A percentile compares a stretch with the other conserved stretches of the same genome.
These are phyloP conservation scores for Paxillus involutus DNA, from an alignment of 768 basidiomycete species.

Conservation along the genomic window DNA sequence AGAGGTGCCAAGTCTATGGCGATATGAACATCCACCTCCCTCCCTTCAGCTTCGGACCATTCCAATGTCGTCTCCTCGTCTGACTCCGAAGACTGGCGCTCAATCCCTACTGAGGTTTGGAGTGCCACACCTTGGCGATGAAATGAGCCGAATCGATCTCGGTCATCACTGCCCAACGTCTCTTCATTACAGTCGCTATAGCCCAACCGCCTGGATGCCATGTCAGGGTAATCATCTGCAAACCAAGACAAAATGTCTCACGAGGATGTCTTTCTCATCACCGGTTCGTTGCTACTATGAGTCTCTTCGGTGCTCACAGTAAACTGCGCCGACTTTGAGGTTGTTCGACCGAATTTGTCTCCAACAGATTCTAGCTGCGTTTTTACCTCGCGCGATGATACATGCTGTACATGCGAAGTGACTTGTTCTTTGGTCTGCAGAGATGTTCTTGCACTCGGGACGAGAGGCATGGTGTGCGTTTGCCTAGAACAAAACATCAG, in stretches of 20 bases:
- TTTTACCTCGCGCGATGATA: not conserved
- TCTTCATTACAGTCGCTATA: not conserved
- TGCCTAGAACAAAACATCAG: conserved; percentile 9
- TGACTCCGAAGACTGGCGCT: not conserved
- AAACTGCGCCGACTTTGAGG: no score
- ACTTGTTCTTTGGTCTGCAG: not conserved
- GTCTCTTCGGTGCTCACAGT: no score
- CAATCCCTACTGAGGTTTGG: not conserved
- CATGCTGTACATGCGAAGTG: not conserved
- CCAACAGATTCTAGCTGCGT: not conserved
- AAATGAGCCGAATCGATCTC: not conserved
- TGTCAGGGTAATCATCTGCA: not conserved
- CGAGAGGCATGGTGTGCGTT: not conserved
- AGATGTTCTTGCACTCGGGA: not conserved
- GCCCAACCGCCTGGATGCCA: not conserved
- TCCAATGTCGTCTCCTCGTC: not conserved
- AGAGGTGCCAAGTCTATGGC: not conserved
- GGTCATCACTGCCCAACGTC: not conserved
- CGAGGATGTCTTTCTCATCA: not conserved
- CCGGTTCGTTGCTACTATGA: no score
- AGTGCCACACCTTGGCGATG: not conserved
- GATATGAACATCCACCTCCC: not conserved
- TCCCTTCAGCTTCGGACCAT: not conserved
- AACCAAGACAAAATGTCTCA: not conserved
- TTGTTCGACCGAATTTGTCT: not conserved